These are phyloP conservation scores for Phytophthora tubulina DNA, from an alignment of 352 stramenopile species.

Conservation along the genomic window DNA sequence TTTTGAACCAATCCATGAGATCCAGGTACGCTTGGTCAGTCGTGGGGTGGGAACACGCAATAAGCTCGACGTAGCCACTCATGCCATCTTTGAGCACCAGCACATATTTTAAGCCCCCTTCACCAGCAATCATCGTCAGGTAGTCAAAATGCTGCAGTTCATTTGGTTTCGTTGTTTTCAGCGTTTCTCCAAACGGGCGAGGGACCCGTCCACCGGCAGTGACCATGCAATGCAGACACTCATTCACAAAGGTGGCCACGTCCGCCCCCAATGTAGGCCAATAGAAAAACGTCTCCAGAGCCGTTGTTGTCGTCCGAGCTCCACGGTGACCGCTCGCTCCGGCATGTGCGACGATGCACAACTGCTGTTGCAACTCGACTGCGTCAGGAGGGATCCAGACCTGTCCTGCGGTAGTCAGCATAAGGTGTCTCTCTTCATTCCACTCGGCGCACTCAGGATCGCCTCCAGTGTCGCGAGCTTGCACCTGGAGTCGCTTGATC, in stretches of 20 bases:
- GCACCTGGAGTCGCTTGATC: not conserved
- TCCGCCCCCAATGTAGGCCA: constrained; percentile 25
- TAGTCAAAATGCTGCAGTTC: constrained; percentile 53
- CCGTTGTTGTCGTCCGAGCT: constrained; percentile 19
- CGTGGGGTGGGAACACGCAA: constrained; percentile 18
- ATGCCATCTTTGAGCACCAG: constrained; percentile 47
- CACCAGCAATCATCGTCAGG: constrained; percentile 24
- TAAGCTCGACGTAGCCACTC: constrained; percentile 36
- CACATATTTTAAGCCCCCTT: constrained; percentile 30
- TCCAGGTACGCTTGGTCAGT: not conserved
- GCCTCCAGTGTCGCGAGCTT: not conserved
- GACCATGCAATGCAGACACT: constrained; percentile 34
- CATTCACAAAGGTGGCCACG: constrained; percentile 18
- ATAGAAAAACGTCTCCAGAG: constrained; percentile 15
- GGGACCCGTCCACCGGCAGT: not conserved
- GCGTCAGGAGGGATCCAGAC: constrained; percentile 39
- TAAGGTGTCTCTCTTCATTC: constrained; percentile 3
- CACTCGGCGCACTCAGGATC: not conserved
- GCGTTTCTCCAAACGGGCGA: constrained; percentile 25
- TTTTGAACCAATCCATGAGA: constrained; percentile 13
- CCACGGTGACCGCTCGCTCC: too few relatives aligned
- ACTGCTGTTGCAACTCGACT: constrained; percentile 25
- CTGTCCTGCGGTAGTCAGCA: not conserved
- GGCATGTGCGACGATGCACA: constrained; percentile 39
- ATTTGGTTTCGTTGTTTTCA: constrained; percentile 44